Evolutionary conservation across 208 protist genomes (phyloP), one percentile per base, ranked within the genome.

Genomic region (Crithidia acanthocephali): DNA sequence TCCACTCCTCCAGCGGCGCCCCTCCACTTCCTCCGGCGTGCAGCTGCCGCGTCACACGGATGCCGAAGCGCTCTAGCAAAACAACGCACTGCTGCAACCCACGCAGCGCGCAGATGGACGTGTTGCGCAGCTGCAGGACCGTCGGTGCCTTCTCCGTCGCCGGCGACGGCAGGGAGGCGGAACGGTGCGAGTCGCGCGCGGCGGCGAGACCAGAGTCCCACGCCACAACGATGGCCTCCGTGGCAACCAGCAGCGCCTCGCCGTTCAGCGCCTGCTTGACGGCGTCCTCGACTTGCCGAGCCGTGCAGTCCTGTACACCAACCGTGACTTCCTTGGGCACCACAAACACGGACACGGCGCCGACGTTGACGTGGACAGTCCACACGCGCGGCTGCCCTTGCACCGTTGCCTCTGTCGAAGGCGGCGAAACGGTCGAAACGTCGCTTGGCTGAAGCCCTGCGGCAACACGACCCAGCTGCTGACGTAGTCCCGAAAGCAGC

Each of bases 1-100:
- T 57, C 72, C 72, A 78, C 72, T 78, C 72, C 52, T 72, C 72
- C 16, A 27, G 27, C 9, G 5, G 16, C 25, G n/a, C 45, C n/a
- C n/a, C 11, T 3, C 16, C 50, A 23, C 40, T 52, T 13, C 2
- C 13, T 27, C 35, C 11, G 11, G 35, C 11, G 8, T 50, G n/a
- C 35, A 50, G 42, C 37, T 52, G 64, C 23, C 66, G 45, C 30
- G 62, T 64, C 42, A 72, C 51, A 8, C 35, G 23, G 7, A 68
- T 20, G 40, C 40, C 30, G 23, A 78, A 72, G 23, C 45, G 59
- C 28, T 78, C 52, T 23, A 78, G 40, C 22, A 78, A 23, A 27
- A 68, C 50, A 15, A 57, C 56, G 59, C 50, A 56, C 2, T 64
- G 22, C 28, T 56, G 42, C 18, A 35, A 33, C 16, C 66, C 59